Percentiles rank a stretch among this genome's conserved stretches.
These are phyloP conservation scores for Aspergillus glaucus DNA, from an alignment of 2,329 filamentous ascomycete species.

Conservation along the genomic window DNA sequence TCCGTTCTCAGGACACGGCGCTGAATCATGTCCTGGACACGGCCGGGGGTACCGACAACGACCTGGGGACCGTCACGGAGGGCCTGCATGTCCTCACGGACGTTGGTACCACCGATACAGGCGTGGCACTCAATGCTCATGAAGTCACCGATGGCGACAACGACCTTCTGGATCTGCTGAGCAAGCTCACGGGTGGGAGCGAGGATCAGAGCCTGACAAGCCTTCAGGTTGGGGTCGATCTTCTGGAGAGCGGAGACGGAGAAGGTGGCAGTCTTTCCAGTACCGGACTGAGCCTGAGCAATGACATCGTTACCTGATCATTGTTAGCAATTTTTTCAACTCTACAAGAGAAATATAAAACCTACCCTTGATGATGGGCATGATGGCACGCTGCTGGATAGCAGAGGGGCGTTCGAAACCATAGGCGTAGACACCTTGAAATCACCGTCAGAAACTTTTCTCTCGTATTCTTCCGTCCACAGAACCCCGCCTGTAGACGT, in stretches of 20 bases:
- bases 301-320: constrained; percentile 87
- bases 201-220: constrained; percentile 96
- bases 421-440: constrained; percentile 90
- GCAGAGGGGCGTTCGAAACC: constrained; percentile 99
- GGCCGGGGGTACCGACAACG: constrained; percentile 94
- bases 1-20: constrained; percentile 95
- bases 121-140: constrained; percentile 99
- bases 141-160: constrained; percentile 97
- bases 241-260: constrained; percentile 99
- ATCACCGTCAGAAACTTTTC: constrained; percentile 20
- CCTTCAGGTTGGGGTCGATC: constrained; percentile 90
- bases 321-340: not conserved
- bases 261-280: constrained; percentile 99
- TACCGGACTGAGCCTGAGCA: constrained; percentile 98
- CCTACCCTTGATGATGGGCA: constrained; percentile 99
- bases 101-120: constrained; percentile 97
- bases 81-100: constrained; percentile 97
- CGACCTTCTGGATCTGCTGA: constrained; percentile 99
- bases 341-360: constrained; percentile 4
- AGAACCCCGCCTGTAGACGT: constrained; percentile 12
- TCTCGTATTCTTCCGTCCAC: constrained; percentile 5
- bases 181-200: constrained; percentile 97
- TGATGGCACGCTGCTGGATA: constrained; percentile 99
- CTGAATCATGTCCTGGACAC: constrained; percentile 99
- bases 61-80: constrained; percentile 94